These are phyloP conservation scores for Cichorium intybus DNA, from an alignment of 140 eudicot genomes.

Conservation along the genomic window DNA sequence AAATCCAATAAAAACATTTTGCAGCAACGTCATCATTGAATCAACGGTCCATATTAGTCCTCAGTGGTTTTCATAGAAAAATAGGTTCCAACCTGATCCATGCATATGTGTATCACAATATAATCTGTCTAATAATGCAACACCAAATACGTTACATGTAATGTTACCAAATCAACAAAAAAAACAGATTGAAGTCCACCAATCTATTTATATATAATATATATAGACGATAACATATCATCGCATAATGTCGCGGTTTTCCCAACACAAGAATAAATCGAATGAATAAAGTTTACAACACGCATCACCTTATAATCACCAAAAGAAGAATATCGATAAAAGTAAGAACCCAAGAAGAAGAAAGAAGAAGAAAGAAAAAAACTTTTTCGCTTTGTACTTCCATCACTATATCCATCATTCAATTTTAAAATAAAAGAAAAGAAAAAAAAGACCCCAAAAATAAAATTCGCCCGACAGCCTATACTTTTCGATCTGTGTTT, in stretches of 20 bases:
- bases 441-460: constrained; percentile 2
- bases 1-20: too few relatives aligned
- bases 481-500: constrained; percentile 17
- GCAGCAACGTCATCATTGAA: too few relatives aligned
- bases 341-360: not conserved
- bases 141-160: too few relatives aligned
- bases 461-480: constrained; percentile 20
- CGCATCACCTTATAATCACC: constrained; percentile 35
- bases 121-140: too few relatives aligned
- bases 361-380: not conserved
- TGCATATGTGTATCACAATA: too few relatives aligned
- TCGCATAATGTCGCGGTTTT: constrained; percentile 24
- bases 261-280: constrained; percentile 62
- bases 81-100: too few relatives aligned
- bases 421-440: not conserved
- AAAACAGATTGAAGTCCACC: not conserved
- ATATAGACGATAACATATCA: not conserved
- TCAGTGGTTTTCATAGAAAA: too few relatives aligned
- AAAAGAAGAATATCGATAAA: constrained; percentile 31
- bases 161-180: not conserved
- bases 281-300: constrained; percentile 61
- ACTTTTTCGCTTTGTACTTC: constrained; percentile 26
- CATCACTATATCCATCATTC: constrained; percentile 25
- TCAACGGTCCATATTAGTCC: too few relatives aligned
- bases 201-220: constrained; percentile 14